Evolutionary conservation across 1,284 basidiomycete genomes (phyloP).

Genomic region (Chalciporus piperatoides): DNA sequence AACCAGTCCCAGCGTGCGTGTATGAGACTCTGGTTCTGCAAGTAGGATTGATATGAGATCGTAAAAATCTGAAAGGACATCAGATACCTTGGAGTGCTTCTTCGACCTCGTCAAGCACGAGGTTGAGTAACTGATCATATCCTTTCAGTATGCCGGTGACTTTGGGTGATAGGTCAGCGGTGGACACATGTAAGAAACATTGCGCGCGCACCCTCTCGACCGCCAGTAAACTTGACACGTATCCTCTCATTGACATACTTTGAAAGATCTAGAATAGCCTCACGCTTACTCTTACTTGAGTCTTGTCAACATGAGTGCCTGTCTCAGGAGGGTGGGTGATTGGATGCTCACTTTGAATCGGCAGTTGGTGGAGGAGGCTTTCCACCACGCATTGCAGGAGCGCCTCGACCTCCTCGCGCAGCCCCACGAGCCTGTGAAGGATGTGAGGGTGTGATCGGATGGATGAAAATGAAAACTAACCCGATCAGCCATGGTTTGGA

Average conservation of each 20-base stretch:
- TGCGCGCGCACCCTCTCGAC: conserved; percentile 75
- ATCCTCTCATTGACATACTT: conserved; percentile 93
- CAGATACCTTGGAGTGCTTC: conserved; percentile 68
- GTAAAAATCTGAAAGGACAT: conserved; percentile 13
- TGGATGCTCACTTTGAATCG: conserved; percentile 26
- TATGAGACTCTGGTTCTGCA: conserved; percentile 60
- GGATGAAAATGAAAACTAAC: conserved; percentile 35
- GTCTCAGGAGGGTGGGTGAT: background rate
- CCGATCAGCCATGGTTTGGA: conserved; percentile 52
- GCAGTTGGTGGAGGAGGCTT: conserved; percentile 31
- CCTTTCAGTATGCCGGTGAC: conserved; percentile 93
- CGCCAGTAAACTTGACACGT: conserved; percentile 95
- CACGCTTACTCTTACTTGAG: conserved; percentile 76
- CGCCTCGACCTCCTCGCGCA: conserved; percentile 43
- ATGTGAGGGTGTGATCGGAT: conserved; percentile 27
- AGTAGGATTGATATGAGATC: conserved; percentile 13
- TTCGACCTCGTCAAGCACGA: conserved; percentile 88
- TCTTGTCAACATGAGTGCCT: conserved; percentile 27
- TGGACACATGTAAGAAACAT: background rate
- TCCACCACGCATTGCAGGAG: conserved; percentile 39
- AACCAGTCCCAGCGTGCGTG: conserved; percentile 74
- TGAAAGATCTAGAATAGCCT: conserved; percentile 93
- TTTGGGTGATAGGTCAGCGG: conserved; percentile 34
- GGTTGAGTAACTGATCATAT: conserved; percentile 94
- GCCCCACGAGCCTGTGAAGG: conserved; percentile 49